Base-by-base conservation (phyloP, 2,329 filamentous ascomycete genomes). In the Madurella fahalii region DNA sequence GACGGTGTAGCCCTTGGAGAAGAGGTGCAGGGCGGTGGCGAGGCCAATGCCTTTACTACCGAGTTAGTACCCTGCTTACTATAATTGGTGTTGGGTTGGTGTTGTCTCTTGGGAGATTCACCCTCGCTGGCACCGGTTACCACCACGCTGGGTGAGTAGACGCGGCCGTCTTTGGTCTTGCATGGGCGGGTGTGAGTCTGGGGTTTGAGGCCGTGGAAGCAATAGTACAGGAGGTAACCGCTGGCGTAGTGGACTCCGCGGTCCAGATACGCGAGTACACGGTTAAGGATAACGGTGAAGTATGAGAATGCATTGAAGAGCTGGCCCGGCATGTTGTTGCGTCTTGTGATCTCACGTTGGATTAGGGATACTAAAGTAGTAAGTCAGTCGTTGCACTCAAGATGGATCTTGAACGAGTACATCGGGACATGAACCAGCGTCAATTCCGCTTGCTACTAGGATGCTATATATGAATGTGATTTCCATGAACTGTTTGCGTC, bases 111-210 rank as follows among this genome's bases (percentile, higher is more conserved):
- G 2, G n/a, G n/a, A 9, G 12, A 5, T 25, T 44, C 30, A 52
- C 48, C 53, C 44, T 56, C 48, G 25, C 44, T 56, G 5, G 53
- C 53, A 20, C 48, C 53, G 20, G 53, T 56, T 11, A 52, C 18
- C 16, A 52, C 47, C 12, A 52, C 53, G 17, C 48, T 50, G 5
- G 48, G 53, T 9, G 53, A 44, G 48, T 48, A 51, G 16, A 48
- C 25, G 25, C 48, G 43, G 40, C 48, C 53, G 15, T 51, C 42
- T 12, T 40, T 25, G n/a, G 25, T 37, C 16, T 48, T 52, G 25
- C 30, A 34, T 8, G 48, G 46, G 4, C 53, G n/a, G 7, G 53
- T 56, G 45, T 56, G 53, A 47, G 53, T 56, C 40, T 53, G 51
- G 16, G 53, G 48, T 18, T 56, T 48, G 34, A 56, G 43, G 2